Conservation (phyloP, 805 yeast species). For the Yamadazyma sp. region DNA sequence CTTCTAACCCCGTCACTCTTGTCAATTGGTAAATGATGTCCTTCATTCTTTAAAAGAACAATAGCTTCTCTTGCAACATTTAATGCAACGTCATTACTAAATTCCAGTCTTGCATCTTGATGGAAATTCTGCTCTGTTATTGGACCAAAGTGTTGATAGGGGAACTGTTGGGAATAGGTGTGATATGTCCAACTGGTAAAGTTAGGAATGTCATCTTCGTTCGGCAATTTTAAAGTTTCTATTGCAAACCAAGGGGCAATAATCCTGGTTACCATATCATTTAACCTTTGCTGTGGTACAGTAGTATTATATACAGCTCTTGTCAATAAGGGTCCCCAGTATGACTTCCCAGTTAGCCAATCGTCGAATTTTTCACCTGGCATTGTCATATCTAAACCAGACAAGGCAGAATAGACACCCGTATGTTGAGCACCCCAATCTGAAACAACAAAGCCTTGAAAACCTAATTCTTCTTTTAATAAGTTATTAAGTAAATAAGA, state of each 20-base stretch:
- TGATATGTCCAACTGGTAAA: conserved; percentile 59
- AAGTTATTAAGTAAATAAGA: conserved; percentile 51
- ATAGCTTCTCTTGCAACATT: conserved; percentile 57
- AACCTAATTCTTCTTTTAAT: conserved; percentile 59
- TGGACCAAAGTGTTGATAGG: conserved; percentile 55
- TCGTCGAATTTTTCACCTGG: conserved; percentile 56
- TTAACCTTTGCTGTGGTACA: conserved; percentile 48
- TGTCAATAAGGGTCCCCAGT: conserved; percentile 58
- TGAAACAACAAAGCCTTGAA: conserved; percentile 64
- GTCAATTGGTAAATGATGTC: conserved; percentile 50
- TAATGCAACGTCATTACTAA: conserved; percentile 47
- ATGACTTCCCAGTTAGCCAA: conserved; percentile 51
- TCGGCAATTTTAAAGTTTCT: conserved; percentile 34
- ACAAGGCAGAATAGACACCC: conserved; percentile 53
- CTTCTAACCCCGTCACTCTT: conserved; percentile 39
- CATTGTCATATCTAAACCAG: conserved; percentile 67
- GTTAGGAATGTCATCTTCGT: conserved; percentile 45
- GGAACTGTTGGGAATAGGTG: conserved; percentile 51
- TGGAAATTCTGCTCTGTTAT: conserved; percentile 52
- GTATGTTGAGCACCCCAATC: conserved; percentile 67
- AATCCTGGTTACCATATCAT: conserved; percentile 62
- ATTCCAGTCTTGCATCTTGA: conserved; percentile 48
- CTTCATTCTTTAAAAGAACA: conserved; percentile 52
- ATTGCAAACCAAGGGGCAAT: conserved; percentile 54
- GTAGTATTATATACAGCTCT: conserved; percentile 55